Evolutionary conservation across 2,329 filamentous ascomycete species (phyloP), one percentile per base, ranked within the genome.

Genomic region (Alternaria angustiovoidea): DNA sequence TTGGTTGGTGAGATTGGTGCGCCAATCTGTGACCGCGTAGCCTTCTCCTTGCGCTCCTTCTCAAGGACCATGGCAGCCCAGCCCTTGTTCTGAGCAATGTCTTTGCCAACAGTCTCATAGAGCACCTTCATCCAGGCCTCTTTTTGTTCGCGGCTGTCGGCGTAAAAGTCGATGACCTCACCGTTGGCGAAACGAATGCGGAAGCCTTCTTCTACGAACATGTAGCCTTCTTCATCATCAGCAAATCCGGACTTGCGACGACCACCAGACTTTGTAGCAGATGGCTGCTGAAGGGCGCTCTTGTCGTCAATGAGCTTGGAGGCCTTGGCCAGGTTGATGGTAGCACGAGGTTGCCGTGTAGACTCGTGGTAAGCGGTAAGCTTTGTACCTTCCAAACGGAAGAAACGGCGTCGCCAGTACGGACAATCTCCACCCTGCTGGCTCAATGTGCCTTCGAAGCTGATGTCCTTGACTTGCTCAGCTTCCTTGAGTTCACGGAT

Each of bases 171-270:
- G 75, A 99, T 99, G 65, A 97, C 89, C 81, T 99, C 95, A 63
- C 95, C 95, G 74, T 99, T 99, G 77, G 92, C 96, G 81, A 99
- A 99, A 59, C 94, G 93, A 77, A 99, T 96, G 41, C 95, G 92
- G 89, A 99, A 99, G 3, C 95, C 95, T 78, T 99, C 95, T 79
- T 99, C 95, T 54, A 99, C 94, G 78, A 99, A 99, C 91, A 97
- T 97, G 83, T 99, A 99, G 42, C 95, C 95, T 77, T 99, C 95
- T 80, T 99, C 95, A 67, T 99, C 95, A 79, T 98, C 95, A 1
- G 94, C 94, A 78, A 99, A 99, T 11, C 92, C 95, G 34, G 94
- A 97, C 78, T 96, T 93, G 57, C 95, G 91, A 43, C 95, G 91
- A 69, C 88, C 89, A 57, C 93, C 92, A 65, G 87, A 87, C 75